A percentile compares a stretch with the other conserved stretches of the same genome.
These are phyloP conservation scores for Leccinum subrobustum DNA, from an alignment of 1,284 basidiomycete species.

Conservation along the genomic window DNA sequence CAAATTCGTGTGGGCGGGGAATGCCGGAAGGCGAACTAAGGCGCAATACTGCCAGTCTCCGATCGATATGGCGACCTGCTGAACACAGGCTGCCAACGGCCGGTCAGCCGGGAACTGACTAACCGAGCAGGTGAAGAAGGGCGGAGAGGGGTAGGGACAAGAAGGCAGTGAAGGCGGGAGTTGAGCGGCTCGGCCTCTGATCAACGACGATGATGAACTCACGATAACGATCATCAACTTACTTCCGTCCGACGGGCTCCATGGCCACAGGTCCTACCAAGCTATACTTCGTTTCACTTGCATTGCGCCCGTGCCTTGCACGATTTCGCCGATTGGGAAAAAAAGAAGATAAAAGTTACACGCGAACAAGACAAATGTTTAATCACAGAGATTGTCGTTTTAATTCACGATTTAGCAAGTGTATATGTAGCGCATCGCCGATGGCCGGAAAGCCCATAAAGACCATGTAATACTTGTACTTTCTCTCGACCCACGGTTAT, in stretches of 20 bases:
- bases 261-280: not conserved
- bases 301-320: not conserved
- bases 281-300: not conserved
- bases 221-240: slow-evolving; percentile 14
- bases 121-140: not conserved
- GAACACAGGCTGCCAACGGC: not conserved
- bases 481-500: not conserved
- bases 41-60: not conserved
- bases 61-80: not conserved
- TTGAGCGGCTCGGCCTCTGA: slow-evolving; percentile 10
- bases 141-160: not conserved
- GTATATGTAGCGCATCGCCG: not conserved
- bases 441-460: not conserved
- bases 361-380: not conserved
- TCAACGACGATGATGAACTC: not conserved
- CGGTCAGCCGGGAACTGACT: not conserved
- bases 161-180: slow-evolving; percentile 4
- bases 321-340: not conserved
- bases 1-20: not conserved
- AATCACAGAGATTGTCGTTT: not conserved
- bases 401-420: not conserved
- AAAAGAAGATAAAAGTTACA: not conserved
- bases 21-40: not conserved
- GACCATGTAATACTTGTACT: not conserved
- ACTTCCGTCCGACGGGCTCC: not conserved